phyloP scores from a whole-genome alignment of 1,284 basidiomycete species.

The Stygiomarasmius scandens region DNA sequence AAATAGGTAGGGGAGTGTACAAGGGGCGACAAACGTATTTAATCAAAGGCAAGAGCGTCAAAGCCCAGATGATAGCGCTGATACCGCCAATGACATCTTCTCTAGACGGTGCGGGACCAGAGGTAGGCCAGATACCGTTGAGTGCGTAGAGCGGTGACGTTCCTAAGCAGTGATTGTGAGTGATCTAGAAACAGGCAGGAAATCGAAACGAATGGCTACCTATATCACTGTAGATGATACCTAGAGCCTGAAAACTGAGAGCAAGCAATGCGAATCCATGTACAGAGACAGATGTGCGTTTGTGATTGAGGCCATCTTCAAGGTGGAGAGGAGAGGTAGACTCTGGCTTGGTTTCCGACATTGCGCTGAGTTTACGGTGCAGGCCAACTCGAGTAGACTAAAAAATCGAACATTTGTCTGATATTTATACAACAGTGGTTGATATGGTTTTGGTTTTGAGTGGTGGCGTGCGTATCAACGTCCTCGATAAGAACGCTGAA shows the following conservation, averaged over 20 bases:
- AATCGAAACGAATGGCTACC: conserved; percentile 21
- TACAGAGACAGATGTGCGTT: conserved; percentile 32
- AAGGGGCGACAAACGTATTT: conserved; percentile 67
- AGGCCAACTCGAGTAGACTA: too few relatives aligned
- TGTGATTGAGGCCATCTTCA: conserved; percentile 26
- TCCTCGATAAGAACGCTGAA: too few relatives aligned
- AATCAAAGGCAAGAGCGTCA: conserved; percentile 59
- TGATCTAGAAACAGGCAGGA: too few relatives aligned
- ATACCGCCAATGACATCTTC: conserved; percentile 65
- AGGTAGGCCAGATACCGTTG: conserved; percentile 62
- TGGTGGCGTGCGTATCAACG: too few relatives aligned
- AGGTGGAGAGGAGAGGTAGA: conserved; percentile 4
- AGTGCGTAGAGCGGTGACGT: conserved; percentile 67
- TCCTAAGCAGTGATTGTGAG: conserved; percentile 23
- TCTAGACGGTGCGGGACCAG: conserved; percentile 44
- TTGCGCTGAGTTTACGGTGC: too few relatives aligned
- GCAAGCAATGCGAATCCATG: conserved; percentile 34
- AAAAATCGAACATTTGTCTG: too few relatives aligned
- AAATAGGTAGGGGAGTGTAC: too few relatives aligned
- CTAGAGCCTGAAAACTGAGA: conserved; percentile 41
- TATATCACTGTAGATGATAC: conserved; percentile 70
- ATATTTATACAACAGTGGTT: too few relatives aligned
- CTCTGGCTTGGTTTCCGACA: too few relatives aligned
- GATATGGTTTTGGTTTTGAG: too few relatives aligned
- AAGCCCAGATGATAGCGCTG: conserved; percentile 63